Evolutionary conservation across 345 rosid species (phyloP), one percentile per base, ranked within the genome.

Genomic region (Dipteronia sinensis): DNA sequence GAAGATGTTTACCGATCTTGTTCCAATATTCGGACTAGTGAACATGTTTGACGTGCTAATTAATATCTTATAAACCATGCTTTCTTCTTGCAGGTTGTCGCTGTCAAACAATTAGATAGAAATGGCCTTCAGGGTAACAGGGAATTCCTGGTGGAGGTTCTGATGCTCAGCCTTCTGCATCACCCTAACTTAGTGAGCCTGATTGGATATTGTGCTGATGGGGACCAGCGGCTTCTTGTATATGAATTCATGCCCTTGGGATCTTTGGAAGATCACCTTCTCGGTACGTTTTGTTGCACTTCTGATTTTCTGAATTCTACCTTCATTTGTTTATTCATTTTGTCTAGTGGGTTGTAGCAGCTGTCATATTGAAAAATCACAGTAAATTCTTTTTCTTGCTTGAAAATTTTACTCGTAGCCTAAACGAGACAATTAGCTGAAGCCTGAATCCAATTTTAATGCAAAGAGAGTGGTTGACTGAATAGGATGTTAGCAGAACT

Each of bases 181-280:
- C 99, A 97, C 76, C 88, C 89, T 27, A 97, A 97, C 88, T 93
- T 97, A 25, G 98, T 97, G 86, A 97, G 83, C 83, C 88, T 97
- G 68, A 97, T 94, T 65, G 99, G 99, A 76, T 94, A 97, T 82
- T 97, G 99, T 82, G 99, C 99, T 73, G 99, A 97, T 85, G 99
- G 98, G 66, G 98, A 97, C 73, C 99, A 97, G 70, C 94, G 99
- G 56, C 98, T 97, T 76, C 96, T 97, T 78, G 98, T 97, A 65
- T 97, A 97, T 67, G 99, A 97, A 81, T 97, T 92, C 82, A 94
- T 97, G 99, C 88, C 98, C 11, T 79, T 94, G 82, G 99, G 99
- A 69, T 97, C 99, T 75, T 74, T 97, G 82, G 99, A 97, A 86
- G 98, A 97, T 88, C 99, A 97, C 78, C 98, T 97, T 79, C 99